phyloP scores from a whole-genome alignment of 495 filamentous ascomycete species.

The Penicillium canescens region DNA sequence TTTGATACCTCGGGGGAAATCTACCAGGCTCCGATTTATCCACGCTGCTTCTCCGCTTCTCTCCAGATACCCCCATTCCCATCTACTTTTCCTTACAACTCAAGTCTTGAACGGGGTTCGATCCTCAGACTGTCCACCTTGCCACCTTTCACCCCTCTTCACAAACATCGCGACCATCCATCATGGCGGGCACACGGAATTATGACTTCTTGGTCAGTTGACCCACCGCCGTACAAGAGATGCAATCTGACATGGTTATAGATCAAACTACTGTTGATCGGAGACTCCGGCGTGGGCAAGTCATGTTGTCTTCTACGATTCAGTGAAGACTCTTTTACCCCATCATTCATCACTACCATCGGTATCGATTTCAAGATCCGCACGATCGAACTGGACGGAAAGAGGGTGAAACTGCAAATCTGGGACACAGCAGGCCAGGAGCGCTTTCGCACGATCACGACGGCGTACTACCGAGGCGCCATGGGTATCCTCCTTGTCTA shows the following conservation, averaged over 20 bases:
- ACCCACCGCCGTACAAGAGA: not conserved
- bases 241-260: slow-evolving; percentile 32
- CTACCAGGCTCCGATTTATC: too few species aligned
- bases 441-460: slow-evolving; percentile 97
- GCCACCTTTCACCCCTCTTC: not conserved
- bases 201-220: slow-evolving; percentile 96
- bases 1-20: not conserved
- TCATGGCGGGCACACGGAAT: slow-evolving; percentile 94
- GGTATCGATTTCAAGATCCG: slow-evolving; percentile 99
- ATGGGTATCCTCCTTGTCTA: slow-evolving; percentile 99
- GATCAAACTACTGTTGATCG: slow-evolving; percentile 99
- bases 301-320: slow-evolving; percentile 98
- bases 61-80: too few species aligned
- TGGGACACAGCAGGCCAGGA: slow-evolving; percentile 99
- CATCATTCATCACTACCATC: slow-evolving; percentile 99
- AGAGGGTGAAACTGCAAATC: slow-evolving; percentile 97
- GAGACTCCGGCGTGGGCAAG: slow-evolving; percentile 97
- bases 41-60: too few species aligned
- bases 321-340: slow-evolving; percentile 97
- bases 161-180: slow-evolving; percentile 18
- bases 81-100: too few species aligned
- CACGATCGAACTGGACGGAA: slow-evolving; percentile 97
- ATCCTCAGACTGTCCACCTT: too few species aligned
- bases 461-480: slow-evolving; percentile 95
- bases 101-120: too few species aligned